Percentiles rank a stretch among this genome's conserved stretches.
phyloP scores from a whole-genome alignment of 2,329 filamentous ascomycete species.

The Aphanocladium album region DNA sequence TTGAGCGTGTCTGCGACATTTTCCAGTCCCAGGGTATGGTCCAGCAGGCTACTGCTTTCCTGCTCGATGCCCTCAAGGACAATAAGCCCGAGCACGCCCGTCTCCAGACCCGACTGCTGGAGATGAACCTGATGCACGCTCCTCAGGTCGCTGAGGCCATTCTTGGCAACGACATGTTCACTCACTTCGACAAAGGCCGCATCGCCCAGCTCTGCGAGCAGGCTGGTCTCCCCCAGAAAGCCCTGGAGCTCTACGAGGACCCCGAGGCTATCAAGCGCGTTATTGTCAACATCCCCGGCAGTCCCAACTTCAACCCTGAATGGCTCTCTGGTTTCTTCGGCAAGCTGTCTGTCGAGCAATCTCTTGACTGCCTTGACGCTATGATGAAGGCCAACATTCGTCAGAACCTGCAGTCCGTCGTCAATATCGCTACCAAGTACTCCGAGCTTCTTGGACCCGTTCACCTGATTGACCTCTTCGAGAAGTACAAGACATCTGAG shows the following conservation, averaged over 20 bases:
- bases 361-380: slow-evolving; percentile 85
- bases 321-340: slow-evolving; percentile 93
- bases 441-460: slow-evolving; percentile 89
- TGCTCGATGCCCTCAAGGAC: slow-evolving; percentile 90
- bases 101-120: slow-evolving; percentile 87
- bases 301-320: slow-evolving; percentile 79
- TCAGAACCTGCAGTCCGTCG: slow-evolving; percentile 90
- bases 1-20: slow-evolving; percentile 92
- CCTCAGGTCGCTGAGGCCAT: slow-evolving; percentile 98
- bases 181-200: slow-evolving; percentile 86
- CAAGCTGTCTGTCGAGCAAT: slow-evolving; percentile 90
- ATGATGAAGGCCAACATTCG: slow-evolving; percentile 98
- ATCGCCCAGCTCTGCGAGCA: slow-evolving; percentile 91
- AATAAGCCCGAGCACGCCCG: slow-evolving; percentile 92
- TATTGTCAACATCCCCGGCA: slow-evolving; percentile 72
- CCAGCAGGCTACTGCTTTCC: slow-evolving; percentile 95
- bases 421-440: slow-evolving; percentile 96
- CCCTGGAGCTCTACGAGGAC: slow-evolving; percentile 92
- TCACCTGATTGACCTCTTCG: slow-evolving; percentile 84
- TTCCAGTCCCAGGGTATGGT: slow-evolving; percentile 98
- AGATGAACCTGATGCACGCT: slow-evolving; percentile 97
- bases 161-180: slow-evolving; percentile 97
- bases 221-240: slow-evolving; percentile 79
- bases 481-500: slow-evolving; percentile 96
- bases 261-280: slow-evolving; percentile 85